Evolutionary conservation across 1,284 basidiomycete species (phyloP), one percentile per base, ranked within the genome.

Genomic region (Singerocomus inundabilis): DNA sequence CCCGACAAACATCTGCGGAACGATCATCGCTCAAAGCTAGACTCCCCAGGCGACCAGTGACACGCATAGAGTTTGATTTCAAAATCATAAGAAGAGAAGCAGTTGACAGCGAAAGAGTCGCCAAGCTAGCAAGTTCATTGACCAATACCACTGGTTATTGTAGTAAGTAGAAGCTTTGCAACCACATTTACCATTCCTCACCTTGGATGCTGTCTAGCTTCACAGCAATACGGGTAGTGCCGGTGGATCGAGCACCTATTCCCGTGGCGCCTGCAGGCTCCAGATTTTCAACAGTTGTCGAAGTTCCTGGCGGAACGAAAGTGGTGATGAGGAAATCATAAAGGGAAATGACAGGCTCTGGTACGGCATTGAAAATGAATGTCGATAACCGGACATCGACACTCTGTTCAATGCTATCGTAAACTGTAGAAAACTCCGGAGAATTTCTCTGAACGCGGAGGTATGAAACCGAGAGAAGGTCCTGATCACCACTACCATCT

Each of bases 281-380:
- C 33, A 49, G 54, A 46, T 30, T 38, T 35, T 51, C 52, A 34
- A 36, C 44, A 39, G 47, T 46, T 38, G 28, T 46, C 28, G 43
- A 41, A 38, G 50, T 54, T 54, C n/a, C 67, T 57, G 53, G 71
- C 5, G 88, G 82, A 13, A 93, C 89, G 68, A 98, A 98, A 0
- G 95, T 97, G 6, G 91, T 90, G 89, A 99, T 97, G 70, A 99
- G 86, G 74, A 98, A 98, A 71, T 99, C 94, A 70, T 98, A 99
- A 10, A 99, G 73, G 2, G 87, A 80, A 35, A 99, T 75, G 40
- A 99, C 88, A 16, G 96, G 95, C 63, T 94, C 93, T 2, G 97
- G 93, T 5, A 91, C 90, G 2, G 92, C 85, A 53, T 87, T 84
- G 69, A 99, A 85, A 55, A 95, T 82, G 70, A 99, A 88, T 0